Percentiles rank a stretch among this genome's conserved stretches.
Conservation (phyloP, 2,329 filamentous ascomycete species). For the Chaetothyriales sp. region DNA sequence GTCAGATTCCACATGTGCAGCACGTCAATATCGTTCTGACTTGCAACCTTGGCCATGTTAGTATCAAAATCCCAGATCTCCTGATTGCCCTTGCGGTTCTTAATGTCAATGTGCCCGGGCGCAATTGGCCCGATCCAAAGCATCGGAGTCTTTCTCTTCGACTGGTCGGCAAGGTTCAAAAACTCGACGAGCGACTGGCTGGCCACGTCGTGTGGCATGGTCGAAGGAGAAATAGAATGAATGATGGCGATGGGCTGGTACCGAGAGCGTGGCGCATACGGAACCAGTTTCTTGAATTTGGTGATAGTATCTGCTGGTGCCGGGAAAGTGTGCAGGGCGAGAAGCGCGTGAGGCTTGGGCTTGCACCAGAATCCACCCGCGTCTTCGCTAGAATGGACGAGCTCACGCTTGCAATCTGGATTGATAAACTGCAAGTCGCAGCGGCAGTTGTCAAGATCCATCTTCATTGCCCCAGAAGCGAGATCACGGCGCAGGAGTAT, state of each 20-base stretch:
- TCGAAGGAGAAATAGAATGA: constrained; percentile 25
- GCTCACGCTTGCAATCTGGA: constrained; percentile 19
- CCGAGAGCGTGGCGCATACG: constrained; percentile 17
- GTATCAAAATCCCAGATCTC: constrained; percentile 29
- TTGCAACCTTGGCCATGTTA: constrained; percentile 23
- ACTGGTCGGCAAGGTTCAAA: constrained; percentile 24
- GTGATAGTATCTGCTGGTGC: constrained; percentile 19
- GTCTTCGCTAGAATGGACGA: constrained; percentile 20
- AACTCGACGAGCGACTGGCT: constrained; percentile 29
- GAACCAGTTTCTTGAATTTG: constrained; percentile 22
- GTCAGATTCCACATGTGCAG: constrained; percentile 33
- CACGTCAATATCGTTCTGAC: constrained; percentile 26
- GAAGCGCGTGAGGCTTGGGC: constrained; percentile 27
- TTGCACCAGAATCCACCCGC: constrained; percentile 4
- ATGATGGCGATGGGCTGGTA: constrained; percentile 31
- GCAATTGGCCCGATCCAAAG: constrained; percentile 31
- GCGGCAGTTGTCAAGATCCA: constrained; percentile 24
- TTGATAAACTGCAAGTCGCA: constrained; percentile 31
- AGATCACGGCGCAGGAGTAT: constrained; percentile 31
- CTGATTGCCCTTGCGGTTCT: constrained; percentile 22
- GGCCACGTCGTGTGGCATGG: constrained; percentile 21
- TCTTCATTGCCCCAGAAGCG: constrained; percentile 26
- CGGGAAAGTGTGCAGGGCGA: constrained; percentile 23
- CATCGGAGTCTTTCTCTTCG: constrained; percentile 28
- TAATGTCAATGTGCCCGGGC: constrained; percentile 25